Evolutionary conservation across 2,329 filamentous ascomycete species (phyloP).

Genomic region (Aspergillus luchuensis): DNA sequence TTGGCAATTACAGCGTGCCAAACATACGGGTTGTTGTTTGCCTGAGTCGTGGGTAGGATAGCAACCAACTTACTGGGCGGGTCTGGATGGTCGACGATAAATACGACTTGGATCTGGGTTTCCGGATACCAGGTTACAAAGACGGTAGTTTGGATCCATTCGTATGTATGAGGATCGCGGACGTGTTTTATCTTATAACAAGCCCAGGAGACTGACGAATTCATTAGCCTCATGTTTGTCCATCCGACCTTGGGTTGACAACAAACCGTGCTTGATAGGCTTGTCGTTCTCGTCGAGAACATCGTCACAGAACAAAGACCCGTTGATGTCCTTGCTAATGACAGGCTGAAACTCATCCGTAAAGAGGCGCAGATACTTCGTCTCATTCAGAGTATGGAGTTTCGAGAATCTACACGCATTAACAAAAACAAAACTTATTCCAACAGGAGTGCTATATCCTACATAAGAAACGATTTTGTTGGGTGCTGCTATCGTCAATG

Average conservation of each 20-base stretch:
- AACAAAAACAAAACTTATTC: background rate
- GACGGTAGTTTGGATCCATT: constrained; percentile 25
- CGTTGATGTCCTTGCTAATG: constrained; percentile 22
- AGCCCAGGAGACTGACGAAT: constrained; percentile 24
- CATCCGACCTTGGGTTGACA: background rate
- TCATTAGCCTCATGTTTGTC: background rate
- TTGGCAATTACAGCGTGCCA: constrained; percentile 30
- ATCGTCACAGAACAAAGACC: constrained; percentile 23
- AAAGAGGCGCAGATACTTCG: background rate
- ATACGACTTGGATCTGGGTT: constrained; percentile 13
- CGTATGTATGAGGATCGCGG: constrained; percentile 12
- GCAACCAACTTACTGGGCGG: background rate
- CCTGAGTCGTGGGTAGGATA: background rate
- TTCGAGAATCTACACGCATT: background rate
- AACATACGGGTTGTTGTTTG: constrained; percentile 19
- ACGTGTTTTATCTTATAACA: constrained; percentile 30
- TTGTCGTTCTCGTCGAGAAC: background rate
- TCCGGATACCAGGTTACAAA: constrained; percentile 24
- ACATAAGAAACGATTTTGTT: background rate
- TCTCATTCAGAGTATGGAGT: background rate
- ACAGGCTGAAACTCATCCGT: constrained; percentile 12
- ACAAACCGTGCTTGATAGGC: background rate
- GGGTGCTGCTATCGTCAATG: background rate
- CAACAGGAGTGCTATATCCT: background rate
- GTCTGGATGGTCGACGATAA: constrained; percentile 16